Conservation (phyloP, 176 grass and related monocot genomes). For the Coix lacrymajobi region DNA sequence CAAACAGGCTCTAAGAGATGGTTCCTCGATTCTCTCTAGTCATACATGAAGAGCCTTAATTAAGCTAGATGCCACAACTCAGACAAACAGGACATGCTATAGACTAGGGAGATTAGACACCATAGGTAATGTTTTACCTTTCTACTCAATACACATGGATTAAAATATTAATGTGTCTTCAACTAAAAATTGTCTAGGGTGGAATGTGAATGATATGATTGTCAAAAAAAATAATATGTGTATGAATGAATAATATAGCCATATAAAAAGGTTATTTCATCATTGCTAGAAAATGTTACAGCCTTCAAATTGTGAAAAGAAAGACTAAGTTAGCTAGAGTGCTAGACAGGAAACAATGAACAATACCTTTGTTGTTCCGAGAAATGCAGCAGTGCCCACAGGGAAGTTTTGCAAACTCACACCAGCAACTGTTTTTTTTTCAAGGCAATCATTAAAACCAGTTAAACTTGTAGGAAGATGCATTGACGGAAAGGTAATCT, state of each 20-base stretch:
- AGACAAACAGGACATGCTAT: too few species aligned
- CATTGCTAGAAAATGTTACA: not conserved
- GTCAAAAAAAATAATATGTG: not conserved
- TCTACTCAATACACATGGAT: too few species aligned
- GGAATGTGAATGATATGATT: not conserved
- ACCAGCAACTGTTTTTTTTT: conserved; percentile 55
- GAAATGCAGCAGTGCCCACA: conserved; percentile 65
- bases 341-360: not conserved
- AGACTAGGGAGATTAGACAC: too few species aligned
- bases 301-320: not conserved
- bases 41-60: not conserved
- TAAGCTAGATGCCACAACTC: not conserved
- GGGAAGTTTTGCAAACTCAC: conserved; percentile 84
- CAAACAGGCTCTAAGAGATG: too few species aligned
- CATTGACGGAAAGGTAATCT: too few species aligned
- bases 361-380: conserved; percentile 67
- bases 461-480: not conserved
- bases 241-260: not conserved
- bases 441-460: not conserved
- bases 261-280: not conserved
- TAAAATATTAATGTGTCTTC: too few species aligned
- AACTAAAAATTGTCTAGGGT: too few species aligned
- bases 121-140: too few species aligned
- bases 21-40: not conserved
- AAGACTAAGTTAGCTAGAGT: not conserved